Evolutionary conservation across 257 asterid species (phyloP).

Genomic region (Gentiana dahurica): DNA sequence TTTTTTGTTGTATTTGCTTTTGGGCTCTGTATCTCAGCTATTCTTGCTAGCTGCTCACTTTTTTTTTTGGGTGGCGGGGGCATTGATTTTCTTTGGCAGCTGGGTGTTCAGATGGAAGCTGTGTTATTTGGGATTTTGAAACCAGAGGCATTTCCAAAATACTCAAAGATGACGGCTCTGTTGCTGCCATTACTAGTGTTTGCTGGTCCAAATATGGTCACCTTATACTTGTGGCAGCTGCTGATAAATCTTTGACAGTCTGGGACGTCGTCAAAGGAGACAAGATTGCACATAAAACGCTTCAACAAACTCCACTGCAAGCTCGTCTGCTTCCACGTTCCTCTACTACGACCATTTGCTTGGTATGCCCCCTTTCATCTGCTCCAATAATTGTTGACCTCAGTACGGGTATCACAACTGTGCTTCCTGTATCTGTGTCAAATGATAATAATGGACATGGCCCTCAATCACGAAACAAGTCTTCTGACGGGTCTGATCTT

Average conservation of each 20-base stretch:
- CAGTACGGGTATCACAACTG: slow-evolving; percentile 32
- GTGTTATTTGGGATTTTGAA: slow-evolving; percentile 88
- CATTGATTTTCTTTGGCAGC: slow-evolving; percentile 29
- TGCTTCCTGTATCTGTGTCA: slow-evolving; percentile 59
- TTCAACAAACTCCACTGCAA: slow-evolving; percentile 66
- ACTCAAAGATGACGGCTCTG: slow-evolving; percentile 55
- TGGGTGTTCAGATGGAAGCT: slow-evolving; percentile 90
- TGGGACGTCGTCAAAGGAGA: slow-evolving; percentile 89
- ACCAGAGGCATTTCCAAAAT: slow-evolving; percentile 76
- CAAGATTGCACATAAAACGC: slow-evolving; percentile 47
- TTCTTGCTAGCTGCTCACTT: too few species aligned
- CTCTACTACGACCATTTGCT: slow-evolving; percentile 63
- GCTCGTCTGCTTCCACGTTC: slow-evolving; percentile 83
- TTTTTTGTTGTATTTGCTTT: too few species aligned
- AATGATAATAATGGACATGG: slow-evolving; percentile 38
- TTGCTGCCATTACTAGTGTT: slow-evolving; percentile 72
- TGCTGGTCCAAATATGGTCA: slow-evolving; percentile 90
- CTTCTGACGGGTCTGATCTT: slow-evolving; percentile 73
- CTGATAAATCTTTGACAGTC: slow-evolving; percentile 76
- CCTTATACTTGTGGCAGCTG: slow-evolving; percentile 69
- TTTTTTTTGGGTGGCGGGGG: too few species aligned
- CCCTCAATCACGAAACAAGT: slow-evolving; percentile 49
- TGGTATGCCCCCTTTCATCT: slow-evolving; percentile 81
- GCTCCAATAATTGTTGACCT: slow-evolving; percentile 81
- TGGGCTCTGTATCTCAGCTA: too few species aligned